Evolutionary conservation across 495 filamentous ascomycete species (phyloP), one percentile per base, ranked within the genome.

Genomic region (Xylaria grammica): DNA sequence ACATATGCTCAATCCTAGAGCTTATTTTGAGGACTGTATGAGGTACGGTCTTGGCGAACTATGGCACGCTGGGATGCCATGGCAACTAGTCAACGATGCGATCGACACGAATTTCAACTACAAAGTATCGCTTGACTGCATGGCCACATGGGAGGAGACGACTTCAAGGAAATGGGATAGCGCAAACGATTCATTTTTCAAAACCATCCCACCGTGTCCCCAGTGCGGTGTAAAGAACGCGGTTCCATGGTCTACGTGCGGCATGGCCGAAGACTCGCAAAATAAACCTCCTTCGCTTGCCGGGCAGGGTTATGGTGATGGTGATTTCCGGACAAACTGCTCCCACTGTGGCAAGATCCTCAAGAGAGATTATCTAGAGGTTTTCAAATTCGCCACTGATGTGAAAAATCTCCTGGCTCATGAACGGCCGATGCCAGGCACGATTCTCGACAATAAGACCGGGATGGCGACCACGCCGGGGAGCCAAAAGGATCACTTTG

Each of bases 1-100:
- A 1, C 91, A 92, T 67, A 88, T 93, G 87, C 84, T 97, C 3
- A 96, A 94, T 65, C 93, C 93, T 2, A 80, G 90, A 29, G 78
- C 79, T 46, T 96, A 88, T 71, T 83, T 92, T 3, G 92, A 96
- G 67, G 93, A 96, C 71, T 89, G 89, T 66, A 76, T 94, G 53
- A 81, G 90, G 20, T 77, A 81, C 27, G 86, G 84, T 0, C 76
- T 88, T 40, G 79, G 83, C 62, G 68, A 75, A 3, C 74, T 93
- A 26, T 93, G 90, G 87, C 74, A 69, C 6, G 81, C 84, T 2
- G 87, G 87, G 3, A 83, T 97, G 57, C 93, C 92, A 1, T 96
- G 91, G 91, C 65, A 81, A 19, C 69, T 79, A 15, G 76, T 95
- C 38, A 81, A 88, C 66, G 65, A 77, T 8, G 85, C 82, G n/a